phyloP scores from a whole-genome alignment of 116 monocot genomes.

The Dioscorea cayenensis region DNA sequence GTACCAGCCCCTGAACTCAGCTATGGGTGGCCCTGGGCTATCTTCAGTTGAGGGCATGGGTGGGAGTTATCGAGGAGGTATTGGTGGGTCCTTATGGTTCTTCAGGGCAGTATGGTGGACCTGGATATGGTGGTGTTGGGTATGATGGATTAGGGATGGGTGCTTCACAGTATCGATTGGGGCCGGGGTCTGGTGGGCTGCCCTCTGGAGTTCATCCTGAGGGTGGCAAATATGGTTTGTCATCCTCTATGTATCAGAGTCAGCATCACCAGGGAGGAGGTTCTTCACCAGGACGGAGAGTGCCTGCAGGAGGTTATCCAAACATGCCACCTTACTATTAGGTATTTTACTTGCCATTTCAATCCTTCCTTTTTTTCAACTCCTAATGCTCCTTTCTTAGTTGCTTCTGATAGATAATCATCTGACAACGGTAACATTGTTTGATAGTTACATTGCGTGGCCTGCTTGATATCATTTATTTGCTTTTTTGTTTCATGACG shows the following conservation, averaged over 20 bases:
- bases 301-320: slow-evolving; percentile 55
- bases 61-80: slow-evolving; percentile 34
- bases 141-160: slow-evolving; percentile 62
- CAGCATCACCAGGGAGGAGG: slow-evolving; percentile 43
- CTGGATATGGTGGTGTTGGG: slow-evolving; percentile 31
- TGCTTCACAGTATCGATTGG: slow-evolving; percentile 42
- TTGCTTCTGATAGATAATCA: slow-evolving; percentile 1
- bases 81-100: slow-evolving; percentile 50
- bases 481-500: too few species aligned
- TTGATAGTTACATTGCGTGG: not conserved
- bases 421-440: not conserved
- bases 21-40: slow-evolving; percentile 20
- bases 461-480: not conserved
- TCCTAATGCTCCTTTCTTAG: not conserved
- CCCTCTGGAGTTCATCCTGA: slow-evolving; percentile 40
- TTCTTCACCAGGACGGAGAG: slow-evolving; percentile 50
- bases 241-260: slow-evolving; percentile 40
- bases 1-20: slow-evolving; percentile 38
- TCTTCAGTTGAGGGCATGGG: slow-evolving; percentile 28
- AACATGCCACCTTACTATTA: slow-evolving; percentile 79
- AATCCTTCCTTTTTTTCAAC: not conserved
- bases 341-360: slow-evolving; percentile 25
- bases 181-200: slow-evolving; percentile 31
- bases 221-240: slow-evolving; percentile 46
- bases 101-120: slow-evolving; percentile 48